A percentile compares a stretch with the other conserved stretches of the same genome.
phyloP scores from a whole-genome alignment of 2,329 filamentous ascomycete species.

The Hypoxylon sp. region DNA sequence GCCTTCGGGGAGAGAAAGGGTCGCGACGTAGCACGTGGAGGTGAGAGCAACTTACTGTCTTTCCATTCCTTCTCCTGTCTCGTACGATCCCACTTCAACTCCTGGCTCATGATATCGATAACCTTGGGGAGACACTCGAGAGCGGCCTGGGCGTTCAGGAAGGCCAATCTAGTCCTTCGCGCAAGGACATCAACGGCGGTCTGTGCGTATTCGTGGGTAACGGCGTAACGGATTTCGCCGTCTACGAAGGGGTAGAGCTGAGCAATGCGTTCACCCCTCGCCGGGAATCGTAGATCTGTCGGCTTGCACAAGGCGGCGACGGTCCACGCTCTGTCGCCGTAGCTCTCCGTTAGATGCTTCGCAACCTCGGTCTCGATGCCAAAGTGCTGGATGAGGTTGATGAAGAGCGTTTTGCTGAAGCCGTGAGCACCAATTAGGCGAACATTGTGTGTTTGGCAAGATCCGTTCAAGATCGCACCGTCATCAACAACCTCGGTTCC shows the following conservation, averaged over 20 bases:
- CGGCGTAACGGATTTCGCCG: constrained; percentile 89
- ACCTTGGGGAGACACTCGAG: constrained; percentile 86
- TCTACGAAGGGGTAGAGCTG: constrained; percentile 90
- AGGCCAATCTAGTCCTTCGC: constrained; percentile 84
- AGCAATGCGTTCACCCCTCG: constrained; percentile 83
- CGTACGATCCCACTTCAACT: constrained; percentile 80
- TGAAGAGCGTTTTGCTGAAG: constrained; percentile 89
- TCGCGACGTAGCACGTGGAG: neutral
- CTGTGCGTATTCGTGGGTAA: constrained; percentile 90
- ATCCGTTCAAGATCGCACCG: constrained; percentile 71
- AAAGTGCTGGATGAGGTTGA: constrained; percentile 94
- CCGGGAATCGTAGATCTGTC: constrained; percentile 83
- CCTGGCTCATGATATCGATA: constrained; percentile 89
- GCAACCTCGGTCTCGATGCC: constrained; percentile 92
- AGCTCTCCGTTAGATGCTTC: constrained; percentile 86
- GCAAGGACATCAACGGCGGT: constrained; percentile 90
- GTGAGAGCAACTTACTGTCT: constrained; percentile 65
- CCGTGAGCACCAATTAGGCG: constrained; percentile 86
- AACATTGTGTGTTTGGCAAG: constrained; percentile 85
- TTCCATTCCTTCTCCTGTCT: constrained; percentile 85
- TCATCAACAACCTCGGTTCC: constrained; percentile 78
- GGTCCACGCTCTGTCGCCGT: constrained; percentile 92
- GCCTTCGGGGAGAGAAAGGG: neutral
- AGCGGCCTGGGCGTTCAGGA: constrained; percentile 91
- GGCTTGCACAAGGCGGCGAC: constrained; percentile 83